Evolutionary conservation across 176 grass and related monocot genomes (phyloP).

Genomic region (Triticum urartu): DNA sequence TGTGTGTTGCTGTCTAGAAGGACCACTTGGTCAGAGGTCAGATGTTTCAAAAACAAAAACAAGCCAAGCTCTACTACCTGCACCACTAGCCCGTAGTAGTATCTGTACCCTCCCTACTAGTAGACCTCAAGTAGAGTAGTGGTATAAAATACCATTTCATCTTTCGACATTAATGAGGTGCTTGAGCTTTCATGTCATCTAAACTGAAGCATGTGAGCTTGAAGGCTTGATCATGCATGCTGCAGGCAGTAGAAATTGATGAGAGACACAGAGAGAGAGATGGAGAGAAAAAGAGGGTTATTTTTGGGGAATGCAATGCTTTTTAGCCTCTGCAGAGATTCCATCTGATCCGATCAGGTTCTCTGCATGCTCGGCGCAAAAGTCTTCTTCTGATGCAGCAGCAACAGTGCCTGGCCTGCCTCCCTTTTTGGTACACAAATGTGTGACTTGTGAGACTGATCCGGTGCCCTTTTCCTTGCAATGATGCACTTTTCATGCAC

Average conservation of each 20-base stretch:
- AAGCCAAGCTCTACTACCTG: not conserved
- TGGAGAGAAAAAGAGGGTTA: not conserved
- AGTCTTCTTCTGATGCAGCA: constrained; percentile 37
- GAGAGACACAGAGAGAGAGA: not conserved
- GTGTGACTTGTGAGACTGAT: constrained; percentile 14
- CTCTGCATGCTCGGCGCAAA: constrained; percentile 29
- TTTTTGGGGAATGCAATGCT: constrained; percentile 22
- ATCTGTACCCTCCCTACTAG: no score
- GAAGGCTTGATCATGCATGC: not conserved
- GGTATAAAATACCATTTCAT: not conserved
- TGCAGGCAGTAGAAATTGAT: constrained; percentile 12
- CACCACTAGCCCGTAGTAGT: no score
- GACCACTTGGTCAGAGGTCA: constrained; percentile 23
- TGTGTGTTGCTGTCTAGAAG: constrained; percentile 23
- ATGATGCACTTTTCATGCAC: constrained; percentile 31
- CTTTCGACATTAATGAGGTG: constrained; percentile 17
- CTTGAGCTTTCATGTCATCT: not conserved
- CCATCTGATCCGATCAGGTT: constrained; percentile 36
- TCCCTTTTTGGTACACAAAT: constrained; percentile 23
- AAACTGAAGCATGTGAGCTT: constrained; percentile 5
- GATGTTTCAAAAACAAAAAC: constrained; percentile 31
- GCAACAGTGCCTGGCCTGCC: not conserved
- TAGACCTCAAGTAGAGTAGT: not conserved
- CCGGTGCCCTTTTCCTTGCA: constrained; percentile 28
- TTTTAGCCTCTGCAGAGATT: constrained; percentile 35